phyloP scores from a whole-genome alignment of 2,329 filamentous ascomycete genomes.

The Exserohilum rostratum region DNA sequence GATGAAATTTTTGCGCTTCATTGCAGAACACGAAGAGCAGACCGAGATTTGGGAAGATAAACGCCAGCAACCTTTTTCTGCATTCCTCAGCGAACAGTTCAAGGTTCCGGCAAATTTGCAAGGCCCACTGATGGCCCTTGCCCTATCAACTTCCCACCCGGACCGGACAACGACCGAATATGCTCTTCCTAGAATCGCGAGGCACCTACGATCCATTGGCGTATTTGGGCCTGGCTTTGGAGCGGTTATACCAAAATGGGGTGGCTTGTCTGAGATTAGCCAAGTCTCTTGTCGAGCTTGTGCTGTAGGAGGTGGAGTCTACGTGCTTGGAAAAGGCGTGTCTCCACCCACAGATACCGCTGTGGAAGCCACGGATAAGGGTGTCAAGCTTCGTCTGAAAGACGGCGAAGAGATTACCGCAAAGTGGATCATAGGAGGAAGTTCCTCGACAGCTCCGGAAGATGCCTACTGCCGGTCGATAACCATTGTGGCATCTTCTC shows the following conservation, averaged over 20 bases:
- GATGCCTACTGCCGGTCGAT: constrained; percentile 64
- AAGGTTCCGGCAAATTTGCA: constrained; percentile 68
- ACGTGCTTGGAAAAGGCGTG: constrained; percentile 79
- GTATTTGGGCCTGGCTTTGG: constrained; percentile 88
- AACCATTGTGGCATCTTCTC: constrained; percentile 69
- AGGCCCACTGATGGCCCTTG: constrained; percentile 70
- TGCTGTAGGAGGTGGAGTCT: constrained; percentile 88
- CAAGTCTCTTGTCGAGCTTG: constrained; percentile 90
- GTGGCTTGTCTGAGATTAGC: constrained; percentile 83
- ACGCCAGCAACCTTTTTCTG: constrained; percentile 60
- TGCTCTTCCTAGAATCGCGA: constrained; percentile 74
- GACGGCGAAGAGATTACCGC: constrained; percentile 65
- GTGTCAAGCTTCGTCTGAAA: constrained; percentile 58
- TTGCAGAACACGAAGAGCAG: constrained; percentile 72
- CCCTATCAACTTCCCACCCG: constrained; percentile 68
- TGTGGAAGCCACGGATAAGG: constrained; percentile 11
- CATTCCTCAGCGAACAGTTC: constrained; percentile 63
- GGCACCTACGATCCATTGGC: constrained; percentile 85
- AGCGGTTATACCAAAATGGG: constrained; percentile 91
- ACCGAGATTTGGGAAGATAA: constrained; percentile 64
- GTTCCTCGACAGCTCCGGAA: constrained; percentile 7
- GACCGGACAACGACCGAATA: constrained; percentile 66
- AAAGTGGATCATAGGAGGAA: constrained; percentile 59
- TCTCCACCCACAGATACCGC: constrained; percentile 18
- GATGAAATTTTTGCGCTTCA: constrained; percentile 94